Evolutionary conservation across 2,329 filamentous ascomycete species (phyloP), one percentile per base, ranked within the genome.

Genomic region (Penicillium sp.): DNA sequence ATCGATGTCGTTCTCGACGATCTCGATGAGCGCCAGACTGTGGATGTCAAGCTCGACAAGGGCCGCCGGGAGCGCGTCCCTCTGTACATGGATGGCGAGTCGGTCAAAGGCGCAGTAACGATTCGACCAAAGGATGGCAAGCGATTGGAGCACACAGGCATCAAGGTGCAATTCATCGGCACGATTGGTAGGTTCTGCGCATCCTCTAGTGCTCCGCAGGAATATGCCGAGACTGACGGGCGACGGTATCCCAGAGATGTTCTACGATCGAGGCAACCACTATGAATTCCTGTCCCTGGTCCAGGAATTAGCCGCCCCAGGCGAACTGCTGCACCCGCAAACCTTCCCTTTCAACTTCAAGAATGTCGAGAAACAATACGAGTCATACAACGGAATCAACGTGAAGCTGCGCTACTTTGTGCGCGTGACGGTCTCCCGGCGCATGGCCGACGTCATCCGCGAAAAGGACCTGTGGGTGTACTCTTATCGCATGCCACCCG

Each of bases 401-500:
- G 95, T 99, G 73, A 96, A 97, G 83, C 86, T 99, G 76, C 93
- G 95, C 70, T 99, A 99, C 86, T 98, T 98, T 80, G 89, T 98
- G 60, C 91, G 93, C 70, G 95, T 98, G 69, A 99, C 95, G 38
- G 95, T 99, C 52, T 96, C 93, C 55, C 88, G 95, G 73, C 88
- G 95, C 76, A 98, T 99, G 93, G 92, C 93, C 71, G 95, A 99
- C 75, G 94, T 99, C 60, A 92, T 98, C 72, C 90, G 96, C 71
- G 96, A 99, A 81, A 99, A 99, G 85, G 96, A 99, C 78, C 90
- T 99, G 67, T 99, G 96, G 96, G 96, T 99, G 58, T 99, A 99
- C 83, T 95, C 90, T 65, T 99, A 99, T 84, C 89, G 93, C 77
- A 94, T 98, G 82, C 94, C 95, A 22, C 95, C 95, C 19, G 95